These are phyloP conservation scores for Xanthoparmelia taractica DNA, from an alignment of 495 filamentous ascomycete genomes.

Conservation along the genomic window DNA sequence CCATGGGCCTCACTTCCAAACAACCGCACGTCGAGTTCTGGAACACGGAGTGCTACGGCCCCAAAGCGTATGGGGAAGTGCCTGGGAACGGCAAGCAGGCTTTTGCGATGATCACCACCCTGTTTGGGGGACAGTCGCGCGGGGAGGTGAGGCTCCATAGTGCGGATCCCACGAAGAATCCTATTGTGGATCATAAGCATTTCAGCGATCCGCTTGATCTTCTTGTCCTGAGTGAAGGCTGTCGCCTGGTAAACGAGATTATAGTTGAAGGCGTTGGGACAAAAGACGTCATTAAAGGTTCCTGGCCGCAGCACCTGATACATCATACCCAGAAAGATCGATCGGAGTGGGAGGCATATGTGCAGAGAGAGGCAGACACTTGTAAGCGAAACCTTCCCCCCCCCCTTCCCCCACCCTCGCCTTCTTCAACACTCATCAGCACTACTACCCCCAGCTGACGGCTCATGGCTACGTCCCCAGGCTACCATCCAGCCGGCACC, in stretches of 20 bases:
- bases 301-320: neutral
- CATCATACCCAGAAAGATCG: neutral
- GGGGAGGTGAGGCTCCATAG: neutral
- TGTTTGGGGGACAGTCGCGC: neutral
- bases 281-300: neutral
- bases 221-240: neutral
- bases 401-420: too few relatives aligned
- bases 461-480: neutral
- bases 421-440: too few relatives aligned
- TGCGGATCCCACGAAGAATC: neutral
- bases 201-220: neutral
- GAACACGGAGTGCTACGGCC: slow-evolving; percentile 1
- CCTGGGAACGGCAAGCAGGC: neutral
- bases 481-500: neutral
- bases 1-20: neutral
- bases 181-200: neutral
- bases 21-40: neutral
- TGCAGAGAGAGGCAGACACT: neutral
- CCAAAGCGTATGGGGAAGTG: neutral
- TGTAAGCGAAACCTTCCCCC: neutral
- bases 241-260: neutral
- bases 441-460: too few relatives aligned
- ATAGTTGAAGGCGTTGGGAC: neutral
- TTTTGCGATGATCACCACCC: neutral
- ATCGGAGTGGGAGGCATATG: neutral